Evolutionary conservation across 768 basidiomycete genomes (phyloP).

Genomic region (Nidularia pulvinata): DNA sequence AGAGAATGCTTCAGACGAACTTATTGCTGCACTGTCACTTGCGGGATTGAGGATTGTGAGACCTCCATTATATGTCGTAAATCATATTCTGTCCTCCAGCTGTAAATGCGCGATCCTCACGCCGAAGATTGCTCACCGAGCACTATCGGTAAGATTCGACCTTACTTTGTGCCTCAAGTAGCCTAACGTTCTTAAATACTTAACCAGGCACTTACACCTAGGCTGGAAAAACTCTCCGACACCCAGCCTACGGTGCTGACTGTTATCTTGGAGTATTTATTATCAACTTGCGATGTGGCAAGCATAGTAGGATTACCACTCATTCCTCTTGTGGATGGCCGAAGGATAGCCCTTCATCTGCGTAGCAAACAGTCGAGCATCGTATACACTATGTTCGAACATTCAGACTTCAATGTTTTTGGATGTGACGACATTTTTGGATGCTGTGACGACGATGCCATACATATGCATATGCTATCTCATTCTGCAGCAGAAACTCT

Average conservation of each 20-base stretch:
- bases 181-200: neutral
- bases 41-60: slow-evolving; percentile 30
- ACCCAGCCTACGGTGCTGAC: neutral
- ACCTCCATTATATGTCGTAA: slow-evolving; percentile 30
- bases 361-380: neutral
- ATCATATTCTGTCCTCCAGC: slow-evolving; percentile 13
- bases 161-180: neutral
- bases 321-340: neutral
- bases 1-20: slow-evolving; percentile 5
- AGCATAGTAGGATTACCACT: slow-evolving; percentile 20
- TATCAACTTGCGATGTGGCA: slow-evolving; percentile 24
- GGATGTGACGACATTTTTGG: slow-evolving; percentile 14
- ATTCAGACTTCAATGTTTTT: slow-evolving; percentile 12
- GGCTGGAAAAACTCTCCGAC: neutral
- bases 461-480: slow-evolving; percentile 25
- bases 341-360: neutral
- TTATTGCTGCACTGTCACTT: slow-evolving; percentile 24
- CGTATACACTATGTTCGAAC: slow-evolving; percentile 20
- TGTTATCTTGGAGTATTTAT: slow-evolving; percentile 26
- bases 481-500: slow-evolving; percentile 15
- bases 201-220: neutral
- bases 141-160: neutral
- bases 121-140: slow-evolving; percentile 23
- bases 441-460: slow-evolving; percentile 9
- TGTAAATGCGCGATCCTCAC: slow-evolving; percentile 11